phyloP scores from a whole-genome alignment of 345 rosid genomes.

The Diplotaxis tenuifolia region DNA sequence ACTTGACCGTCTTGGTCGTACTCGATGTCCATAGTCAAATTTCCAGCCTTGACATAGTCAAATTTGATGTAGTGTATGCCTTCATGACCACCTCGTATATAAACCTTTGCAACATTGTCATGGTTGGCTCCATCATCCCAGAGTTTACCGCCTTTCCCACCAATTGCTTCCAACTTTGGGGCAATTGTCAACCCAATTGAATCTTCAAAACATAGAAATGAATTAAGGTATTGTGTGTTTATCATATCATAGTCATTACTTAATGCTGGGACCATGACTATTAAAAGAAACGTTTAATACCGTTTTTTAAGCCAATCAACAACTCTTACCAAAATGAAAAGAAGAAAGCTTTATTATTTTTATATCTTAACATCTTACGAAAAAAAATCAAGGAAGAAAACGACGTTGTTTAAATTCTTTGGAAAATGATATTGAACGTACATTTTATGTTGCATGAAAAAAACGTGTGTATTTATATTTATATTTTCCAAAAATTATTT shows the following conservation, averaged over 20 bases:
- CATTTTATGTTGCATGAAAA: neutral
- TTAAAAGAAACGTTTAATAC: too few species aligned
- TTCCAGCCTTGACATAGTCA: neutral
- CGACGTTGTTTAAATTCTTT: too few species aligned
- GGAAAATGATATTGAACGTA: neutral
- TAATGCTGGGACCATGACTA: too few species aligned
- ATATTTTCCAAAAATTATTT: neutral
- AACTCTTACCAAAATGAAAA: too few species aligned
- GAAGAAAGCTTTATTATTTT: too few species aligned
- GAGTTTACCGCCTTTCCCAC: neutral
- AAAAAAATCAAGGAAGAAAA: too few species aligned
- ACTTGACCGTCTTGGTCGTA: slow-evolving; percentile 25
- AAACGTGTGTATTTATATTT: neutral
- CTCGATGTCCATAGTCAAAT: slow-evolving; percentile 23
- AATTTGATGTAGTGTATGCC: neutral
- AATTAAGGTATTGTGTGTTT: neutral
- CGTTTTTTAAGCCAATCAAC: too few species aligned
- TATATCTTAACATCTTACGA: too few species aligned
- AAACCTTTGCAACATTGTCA: neutral
- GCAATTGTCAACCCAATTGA: neutral
- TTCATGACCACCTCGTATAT: neutral
- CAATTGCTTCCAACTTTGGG: neutral
- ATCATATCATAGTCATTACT: neutral
- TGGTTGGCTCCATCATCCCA: neutral
- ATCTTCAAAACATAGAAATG: neutral